Percentiles rank a stretch among this genome's conserved stretches.
Evolutionary conservation across 345 rosid genomes (phyloP).

Genomic region (Rhizophora apiculata): DNA sequence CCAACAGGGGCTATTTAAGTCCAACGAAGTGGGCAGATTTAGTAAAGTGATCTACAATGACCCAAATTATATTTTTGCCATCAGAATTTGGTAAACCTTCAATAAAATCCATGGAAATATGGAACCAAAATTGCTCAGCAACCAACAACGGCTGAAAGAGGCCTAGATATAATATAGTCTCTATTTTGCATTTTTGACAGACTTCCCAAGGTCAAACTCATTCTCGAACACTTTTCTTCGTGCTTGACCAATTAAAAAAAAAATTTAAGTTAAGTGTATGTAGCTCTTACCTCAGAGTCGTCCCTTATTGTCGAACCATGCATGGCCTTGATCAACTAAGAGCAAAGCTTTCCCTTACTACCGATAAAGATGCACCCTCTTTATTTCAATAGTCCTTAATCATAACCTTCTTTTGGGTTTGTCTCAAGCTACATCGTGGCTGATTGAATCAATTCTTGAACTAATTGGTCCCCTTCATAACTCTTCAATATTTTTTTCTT

Average conservation of each 20-base stretch:
- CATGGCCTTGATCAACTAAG: no score
- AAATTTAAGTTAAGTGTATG: no score
- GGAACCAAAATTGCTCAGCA: background rate
- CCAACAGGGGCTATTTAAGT: rapidly evolving
- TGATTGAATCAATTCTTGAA: no score
- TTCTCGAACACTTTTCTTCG: no score
- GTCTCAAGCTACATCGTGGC: rapidly evolving
- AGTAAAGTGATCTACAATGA: background rate
- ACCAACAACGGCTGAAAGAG: background rate
- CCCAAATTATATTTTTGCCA: background rate
- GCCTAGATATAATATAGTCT: background rate
- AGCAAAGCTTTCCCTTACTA: no score
- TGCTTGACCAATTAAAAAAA: no score
- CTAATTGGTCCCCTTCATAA: no score
- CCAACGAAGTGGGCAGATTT: background rate
- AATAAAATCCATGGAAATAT: background rate
- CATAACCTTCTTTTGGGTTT: rapidly evolving
- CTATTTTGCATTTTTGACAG: background rate
- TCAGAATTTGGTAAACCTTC: background rate
- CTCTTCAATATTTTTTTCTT: no score
- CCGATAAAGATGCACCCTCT: no score
- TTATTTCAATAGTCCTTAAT: no score
- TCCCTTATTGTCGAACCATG: no score
- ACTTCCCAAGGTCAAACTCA: background rate
- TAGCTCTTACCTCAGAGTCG: no score